Percentiles rank a stretch among this genome's conserved stretches.
These are phyloP conservation scores for Phaeosphaeriaceae sp. DNA, from an alignment of 2,329 filamentous ascomycete species.

Conservation along the genomic window DNA sequence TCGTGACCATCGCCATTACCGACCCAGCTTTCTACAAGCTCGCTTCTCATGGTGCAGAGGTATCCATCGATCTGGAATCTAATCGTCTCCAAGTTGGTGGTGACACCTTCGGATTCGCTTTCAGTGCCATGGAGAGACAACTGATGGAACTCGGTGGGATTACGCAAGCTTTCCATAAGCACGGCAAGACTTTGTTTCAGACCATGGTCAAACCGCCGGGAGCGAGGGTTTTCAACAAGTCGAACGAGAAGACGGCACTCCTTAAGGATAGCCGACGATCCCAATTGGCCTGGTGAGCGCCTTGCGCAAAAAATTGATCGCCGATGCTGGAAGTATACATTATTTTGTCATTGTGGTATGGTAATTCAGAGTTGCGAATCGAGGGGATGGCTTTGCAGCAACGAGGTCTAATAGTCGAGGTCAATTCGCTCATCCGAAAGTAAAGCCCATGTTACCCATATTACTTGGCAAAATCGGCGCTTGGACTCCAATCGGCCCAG, in stretches of 20 bases:
- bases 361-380: not conserved
- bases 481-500: slow-evolving; percentile 20
- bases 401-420: no score
- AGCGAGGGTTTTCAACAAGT: slow-evolving; percentile 9
- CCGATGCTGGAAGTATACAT: not conserved
- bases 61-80: slow-evolving; percentile 45
- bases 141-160: slow-evolving; percentile 50
- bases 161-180: slow-evolving; percentile 49
- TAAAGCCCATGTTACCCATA: slow-evolving; percentile 32
- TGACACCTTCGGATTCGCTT: slow-evolving; percentile 41
- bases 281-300: slow-evolving; percentile 7
- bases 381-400: not conserved
- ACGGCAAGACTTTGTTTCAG: slow-evolving; percentile 31
- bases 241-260: not conserved
- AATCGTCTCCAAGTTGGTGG: slow-evolving; percentile 26
- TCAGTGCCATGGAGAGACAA: slow-evolving; percentile 51
- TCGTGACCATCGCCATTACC: slow-evolving; percentile 52
- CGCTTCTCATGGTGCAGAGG: slow-evolving; percentile 43
- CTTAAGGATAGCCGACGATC: not conserved
- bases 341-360: not conserved
- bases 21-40: slow-evolving; percentile 51
- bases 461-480: slow-evolving; percentile 28
- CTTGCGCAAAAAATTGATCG: not conserved
- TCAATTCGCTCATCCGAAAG: slow-evolving; percentile 26
- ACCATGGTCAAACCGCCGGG: slow-evolving; percentile 7